phyloP scores from a whole-genome alignment of 208 protist species.

The Angomonas deanei region DNA sequence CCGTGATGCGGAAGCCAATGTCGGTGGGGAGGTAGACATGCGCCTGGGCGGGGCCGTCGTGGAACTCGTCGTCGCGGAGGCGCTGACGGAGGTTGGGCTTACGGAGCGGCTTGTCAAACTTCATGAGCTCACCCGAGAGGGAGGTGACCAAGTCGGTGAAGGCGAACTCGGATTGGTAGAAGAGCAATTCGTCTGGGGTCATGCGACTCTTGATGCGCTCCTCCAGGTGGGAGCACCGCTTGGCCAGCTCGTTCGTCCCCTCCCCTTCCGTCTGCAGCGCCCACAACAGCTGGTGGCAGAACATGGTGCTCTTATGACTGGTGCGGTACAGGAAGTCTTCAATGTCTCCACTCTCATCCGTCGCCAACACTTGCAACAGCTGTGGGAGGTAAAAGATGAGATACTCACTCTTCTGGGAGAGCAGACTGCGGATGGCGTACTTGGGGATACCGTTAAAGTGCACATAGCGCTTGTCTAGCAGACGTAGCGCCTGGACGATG shows the following conservation, averaged over 20 bases:
- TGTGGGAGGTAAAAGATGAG: slow-evolving; percentile 91
- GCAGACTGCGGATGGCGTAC: slow-evolving; percentile 77
- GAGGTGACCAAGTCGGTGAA: slow-evolving; percentile 71
- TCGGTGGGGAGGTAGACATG: slow-evolving; percentile 88
- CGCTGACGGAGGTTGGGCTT: slow-evolving; percentile 68
- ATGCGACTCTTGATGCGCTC: slow-evolving; percentile 28
- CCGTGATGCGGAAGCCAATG: slow-evolving; percentile 57
- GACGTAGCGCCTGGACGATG: slow-evolving; percentile 66
- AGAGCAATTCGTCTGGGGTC: slow-evolving; percentile 35
- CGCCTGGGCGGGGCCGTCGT: slow-evolving; percentile 25
- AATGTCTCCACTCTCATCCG: slow-evolving; percentile 50
- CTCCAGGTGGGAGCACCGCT: slow-evolving; percentile 34
- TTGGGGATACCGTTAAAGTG: slow-evolving; percentile 36
- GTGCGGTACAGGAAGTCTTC: slow-evolving; percentile 48
- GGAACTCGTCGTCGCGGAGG: slow-evolving; percentile 59
- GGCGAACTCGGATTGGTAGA: slow-evolving; percentile 72
- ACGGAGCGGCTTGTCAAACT: slow-evolving; percentile 66
- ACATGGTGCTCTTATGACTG: slow-evolving; percentile 58
- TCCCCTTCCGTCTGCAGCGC: slow-evolving; percentile 68
- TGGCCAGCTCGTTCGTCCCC: slow-evolving; percentile 33
- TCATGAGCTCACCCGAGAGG: slow-evolving; percentile 77
- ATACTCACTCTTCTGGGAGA: slow-evolving; percentile 60
- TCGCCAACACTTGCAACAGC: slow-evolving; percentile 76
- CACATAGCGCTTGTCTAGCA: slow-evolving; percentile 50
- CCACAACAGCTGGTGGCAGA: slow-evolving; percentile 87